A percentile compares a stretch with the other conserved stretches of the same genome.
These are phyloP conservation scores for Citrullus colocynthis DNA, from an alignment of 306 rosid species.

Conservation along the genomic window DNA sequence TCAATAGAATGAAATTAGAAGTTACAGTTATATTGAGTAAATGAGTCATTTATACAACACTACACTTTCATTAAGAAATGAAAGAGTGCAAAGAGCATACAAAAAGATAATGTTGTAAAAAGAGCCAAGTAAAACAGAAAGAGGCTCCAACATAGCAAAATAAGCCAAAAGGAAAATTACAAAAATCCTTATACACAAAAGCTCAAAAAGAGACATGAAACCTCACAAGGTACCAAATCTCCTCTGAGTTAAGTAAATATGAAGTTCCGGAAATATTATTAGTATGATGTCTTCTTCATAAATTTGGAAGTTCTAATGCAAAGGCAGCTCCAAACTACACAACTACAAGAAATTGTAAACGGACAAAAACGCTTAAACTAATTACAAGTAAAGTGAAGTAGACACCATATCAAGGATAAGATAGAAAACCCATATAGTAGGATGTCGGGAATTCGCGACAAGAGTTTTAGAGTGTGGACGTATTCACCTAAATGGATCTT, in stretches of 20 bases:
- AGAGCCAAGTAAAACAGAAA: background rate
- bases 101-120: background rate
- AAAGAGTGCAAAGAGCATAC: background rate
- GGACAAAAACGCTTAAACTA: background rate
- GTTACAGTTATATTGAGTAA: background rate
- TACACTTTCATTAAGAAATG: background rate
- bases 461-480: background rate
- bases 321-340: background rate
- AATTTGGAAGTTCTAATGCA: background rate
- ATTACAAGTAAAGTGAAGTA: background rate
- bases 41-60: background rate
- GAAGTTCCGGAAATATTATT: background rate
- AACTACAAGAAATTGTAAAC: background rate
- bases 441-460: background rate
- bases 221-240: background rate
- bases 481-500: conserved; percentile 73
- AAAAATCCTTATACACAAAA: background rate
- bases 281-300: background rate
- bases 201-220: background rate
- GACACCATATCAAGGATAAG: background rate
- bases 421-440: background rate
- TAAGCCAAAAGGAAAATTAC: background rate
- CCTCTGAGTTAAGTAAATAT: background rate
- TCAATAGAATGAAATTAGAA: background rate
- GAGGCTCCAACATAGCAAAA: background rate